Conservation (phyloP, 2,329 filamentous ascomycete species). For the Aspergillus ochraceoroseus region DNA sequence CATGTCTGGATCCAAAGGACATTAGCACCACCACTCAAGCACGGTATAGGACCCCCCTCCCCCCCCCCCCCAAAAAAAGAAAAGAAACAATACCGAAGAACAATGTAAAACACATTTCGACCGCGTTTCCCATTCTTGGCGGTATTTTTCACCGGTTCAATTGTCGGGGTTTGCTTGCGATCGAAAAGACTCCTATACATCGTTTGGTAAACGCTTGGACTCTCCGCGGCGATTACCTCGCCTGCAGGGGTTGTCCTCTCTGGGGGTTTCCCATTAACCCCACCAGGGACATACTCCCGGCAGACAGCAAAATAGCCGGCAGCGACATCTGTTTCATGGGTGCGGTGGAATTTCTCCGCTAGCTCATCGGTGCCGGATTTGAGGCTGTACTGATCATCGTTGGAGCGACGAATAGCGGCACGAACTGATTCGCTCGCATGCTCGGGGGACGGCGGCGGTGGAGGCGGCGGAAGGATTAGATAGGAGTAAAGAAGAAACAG, state of each 20-base stretch:
- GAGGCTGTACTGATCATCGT: slow-evolving; percentile 62
- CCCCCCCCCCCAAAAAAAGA: not conserved
- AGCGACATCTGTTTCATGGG: slow-evolving; percentile 69
- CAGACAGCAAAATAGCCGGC: slow-evolving; percentile 95
- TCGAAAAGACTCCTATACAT: slow-evolving; percentile 98
- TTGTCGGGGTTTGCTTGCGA: slow-evolving; percentile 58
- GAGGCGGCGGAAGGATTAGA: slow-evolving; percentile 55
- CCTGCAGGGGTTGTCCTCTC: slow-evolving; percentile 78
- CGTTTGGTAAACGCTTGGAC: slow-evolving; percentile 92
- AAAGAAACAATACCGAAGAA: slow-evolving; percentile 61
- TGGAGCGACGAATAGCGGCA: slow-evolving; percentile 47
- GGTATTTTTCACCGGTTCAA: slow-evolving; percentile 50
- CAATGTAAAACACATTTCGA: slow-evolving; percentile 89
- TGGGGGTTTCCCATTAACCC: slow-evolving; percentile 86
- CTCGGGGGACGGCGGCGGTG: slow-evolving; percentile 25
- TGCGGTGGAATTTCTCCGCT: slow-evolving; percentile 58
- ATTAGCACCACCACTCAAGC: slow-evolving; percentile 18
- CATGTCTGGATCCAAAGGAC: slow-evolving; percentile 57
- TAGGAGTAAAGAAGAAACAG: slow-evolving; percentile 63
- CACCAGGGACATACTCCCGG: slow-evolving; percentile 84
- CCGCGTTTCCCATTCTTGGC: slow-evolving; percentile 55
- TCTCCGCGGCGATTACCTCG: slow-evolving; percentile 70
- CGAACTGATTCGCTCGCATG: slow-evolving; percentile 37
- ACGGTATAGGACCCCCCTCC: too few relatives aligned
- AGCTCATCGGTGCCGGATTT: slow-evolving; percentile 56